Base-by-base conservation (phyloP, 2,329 filamentous ascomycete species). In the Phialophora tarda region DNA sequence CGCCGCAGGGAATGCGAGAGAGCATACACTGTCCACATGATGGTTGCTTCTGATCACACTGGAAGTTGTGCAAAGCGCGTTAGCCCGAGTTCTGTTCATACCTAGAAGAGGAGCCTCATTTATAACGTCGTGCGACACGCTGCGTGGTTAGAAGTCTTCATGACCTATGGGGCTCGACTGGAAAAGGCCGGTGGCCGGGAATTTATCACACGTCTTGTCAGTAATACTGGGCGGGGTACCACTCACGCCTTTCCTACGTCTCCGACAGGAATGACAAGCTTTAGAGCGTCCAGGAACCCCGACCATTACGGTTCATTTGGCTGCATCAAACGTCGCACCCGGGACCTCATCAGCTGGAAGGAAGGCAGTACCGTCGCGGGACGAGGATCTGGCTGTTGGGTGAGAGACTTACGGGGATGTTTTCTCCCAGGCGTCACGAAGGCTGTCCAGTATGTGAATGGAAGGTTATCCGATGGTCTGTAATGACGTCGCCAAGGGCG, bases 21-120 rank as follows among this genome's bases (percentile, higher is more conserved):
- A 34, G 59, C 50, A 11, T 54, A 26, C 59, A 62, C 47, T 53
- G 59, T 14, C 59, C 59, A 44, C 59, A 62, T 14, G 47, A 30
- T 47, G 59, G 59, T 62, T 47, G 38, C 50, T 62, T 53, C 50
- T 62, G 17, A 62, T 62, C 59, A 41, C 59, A 62, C 59, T 59
- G 14, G 50, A 38, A 53, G 48, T 21, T 53, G 48, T 53, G 48
- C 26, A 26, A 26, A 26, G 26, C 26, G 5, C n/a, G 48, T 53
- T 53, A 53, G 48, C 48, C 21, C 23, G 48, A 23, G 26, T 12
- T 53, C 23, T 12, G 11, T 53, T 47, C 41, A 21, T 47, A 12
- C 12, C 41, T 14, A 47, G 21, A n/a, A 12, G 41, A 53, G 12
- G 24, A 53, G 48, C 48, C 48, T 53, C 48, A 24, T 53, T 26